Conservation (phyloP, 345 rosid species). For the Sonneratia caseolaris region DNA sequence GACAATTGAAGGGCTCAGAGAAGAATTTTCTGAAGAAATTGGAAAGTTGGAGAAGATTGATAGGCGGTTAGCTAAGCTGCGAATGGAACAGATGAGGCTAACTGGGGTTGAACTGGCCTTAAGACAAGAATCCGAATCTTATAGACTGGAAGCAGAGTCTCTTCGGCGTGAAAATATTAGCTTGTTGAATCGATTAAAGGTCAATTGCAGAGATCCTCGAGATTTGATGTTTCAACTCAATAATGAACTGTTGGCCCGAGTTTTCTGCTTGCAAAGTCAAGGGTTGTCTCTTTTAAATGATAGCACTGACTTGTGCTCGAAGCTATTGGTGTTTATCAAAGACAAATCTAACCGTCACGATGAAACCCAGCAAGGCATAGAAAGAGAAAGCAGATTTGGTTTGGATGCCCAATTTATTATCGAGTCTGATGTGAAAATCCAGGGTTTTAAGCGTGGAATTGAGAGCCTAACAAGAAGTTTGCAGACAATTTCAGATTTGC, state of each 20-base stretch:
- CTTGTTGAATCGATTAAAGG: slow-evolving; percentile 67
- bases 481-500: slow-evolving; percentile 49
- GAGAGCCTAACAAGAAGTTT: slow-evolving; percentile 72
- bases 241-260: slow-evolving; percentile 52
- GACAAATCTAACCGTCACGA: slow-evolving; percentile 37
- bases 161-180: slow-evolving; percentile 82
- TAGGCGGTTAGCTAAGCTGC: slow-evolving; percentile 40
- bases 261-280: slow-evolving; percentile 64
- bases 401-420: slow-evolving; percentile 58
- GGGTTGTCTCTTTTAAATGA: slow-evolving; percentile 62
- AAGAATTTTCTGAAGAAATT: slow-evolving; percentile 33
- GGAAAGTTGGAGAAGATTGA: slow-evolving; percentile 39
- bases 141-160: slow-evolving; percentile 53
- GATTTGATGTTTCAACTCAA: slow-evolving; percentile 58
- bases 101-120: slow-evolving; percentile 70
- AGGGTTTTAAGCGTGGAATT: slow-evolving; percentile 54
- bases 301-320: slow-evolving; percentile 44
- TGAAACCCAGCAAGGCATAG: slow-evolving; percentile 31
- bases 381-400: slow-evolving; percentile 21
- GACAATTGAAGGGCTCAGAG: slow-evolving; percentile 72
- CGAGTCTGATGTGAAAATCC: slow-evolving; percentile 64
- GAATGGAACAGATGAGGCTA: slow-evolving; percentile 76
- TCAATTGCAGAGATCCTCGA: slow-evolving; percentile 36
- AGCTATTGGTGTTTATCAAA: slow-evolving; percentile 57
- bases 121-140: slow-evolving; percentile 63